Base-by-base conservation (phyloP, 345 rosid species). In the Pugionium dolabratum region DNA sequence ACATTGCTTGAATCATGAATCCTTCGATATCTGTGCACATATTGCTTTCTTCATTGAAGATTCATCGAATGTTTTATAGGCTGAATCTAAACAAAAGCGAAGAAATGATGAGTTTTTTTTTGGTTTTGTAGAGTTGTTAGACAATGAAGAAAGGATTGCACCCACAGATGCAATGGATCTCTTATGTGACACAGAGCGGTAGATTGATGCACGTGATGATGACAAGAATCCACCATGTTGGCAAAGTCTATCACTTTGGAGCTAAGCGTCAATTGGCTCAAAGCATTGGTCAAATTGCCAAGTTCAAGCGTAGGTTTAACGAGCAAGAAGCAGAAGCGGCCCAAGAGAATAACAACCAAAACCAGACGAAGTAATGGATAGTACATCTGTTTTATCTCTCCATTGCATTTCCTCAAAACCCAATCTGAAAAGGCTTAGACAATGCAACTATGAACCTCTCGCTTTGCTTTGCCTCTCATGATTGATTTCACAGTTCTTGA, bases 151-250 rank as follows among this genome's bases (percentile, higher is more conserved):
- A 93, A 70, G 97, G 98, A 51, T 6, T 84, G 67, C 97, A 94
- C 79, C 99, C 95, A 70, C 97, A 88, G 79, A 72, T 86, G 95
- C 99, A 88, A 66, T 94, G 97, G 95, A 84, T 93, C 75, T 90
- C 98, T 3, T 93, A 88, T 47, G 96, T 88, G 62, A 90, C 96
- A 10, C 94, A 85, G 69, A 88, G 92, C 32, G 97, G 98, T 66
- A 76, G 98, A 75, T 67, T 90, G 84, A 86, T 93, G 79, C 74
- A 88, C 36, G 88, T 88, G 26, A 86, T 83, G 92, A 90, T 93
- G 98, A 88, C 97, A 47, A 80, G 85, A 73, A 85, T 93, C 71
- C 94, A 86, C 63, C 78, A 84, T 62, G 90, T 70, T 30, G 97
- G 92, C 40, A 85, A 83, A 82, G 97, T 90, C 31, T 88, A 84